Percentiles rank a stretch among this genome's conserved stretches.
These are phyloP conservation scores for Neospora caninum DNA, from an alignment of 169 alveolate genomes.

Conservation along the genomic window DNA sequence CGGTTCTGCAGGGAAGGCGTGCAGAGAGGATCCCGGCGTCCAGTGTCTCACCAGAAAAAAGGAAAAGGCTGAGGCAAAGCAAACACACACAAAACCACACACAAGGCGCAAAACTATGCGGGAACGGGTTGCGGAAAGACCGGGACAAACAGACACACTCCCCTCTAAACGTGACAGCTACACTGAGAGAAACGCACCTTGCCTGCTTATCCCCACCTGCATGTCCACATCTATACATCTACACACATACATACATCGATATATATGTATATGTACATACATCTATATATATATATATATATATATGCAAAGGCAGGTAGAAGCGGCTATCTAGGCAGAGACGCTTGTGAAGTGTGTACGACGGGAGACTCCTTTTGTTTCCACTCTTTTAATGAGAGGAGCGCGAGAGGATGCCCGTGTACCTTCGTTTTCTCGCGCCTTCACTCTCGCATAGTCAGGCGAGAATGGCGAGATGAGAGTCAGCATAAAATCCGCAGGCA, in stretches of 20 bases:
- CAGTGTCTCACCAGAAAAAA: neutral
- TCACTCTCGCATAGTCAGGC: neutral
- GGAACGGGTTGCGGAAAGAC: neutral
- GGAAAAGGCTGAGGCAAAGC: neutral
- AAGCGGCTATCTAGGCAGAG: neutral
- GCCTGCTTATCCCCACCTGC: neutral
- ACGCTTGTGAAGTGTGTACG: neutral
- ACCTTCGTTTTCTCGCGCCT: neutral
- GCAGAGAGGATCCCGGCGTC: too few relatives aligned
- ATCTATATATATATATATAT: neutral
- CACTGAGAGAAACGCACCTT: too few relatives aligned
- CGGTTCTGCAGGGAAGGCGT: too few relatives aligned
- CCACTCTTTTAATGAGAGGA: too few relatives aligned
- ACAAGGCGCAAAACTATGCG: neutral
- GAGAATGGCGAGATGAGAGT: conserved; percentile 9
- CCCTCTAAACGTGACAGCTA: too few relatives aligned
- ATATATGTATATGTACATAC: neutral
- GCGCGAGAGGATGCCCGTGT: neutral
- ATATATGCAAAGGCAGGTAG: neutral
- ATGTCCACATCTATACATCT: too few relatives aligned
- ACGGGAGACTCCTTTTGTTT: too few relatives aligned
- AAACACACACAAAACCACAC: neutral
- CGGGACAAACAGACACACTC: neutral
- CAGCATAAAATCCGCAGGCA: neutral
- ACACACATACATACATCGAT: neutral